These are phyloP conservation scores for Penicillium frequentans DNA, from an alignment of 2,329 filamentous ascomycete species.

Conservation along the genomic window DNA sequence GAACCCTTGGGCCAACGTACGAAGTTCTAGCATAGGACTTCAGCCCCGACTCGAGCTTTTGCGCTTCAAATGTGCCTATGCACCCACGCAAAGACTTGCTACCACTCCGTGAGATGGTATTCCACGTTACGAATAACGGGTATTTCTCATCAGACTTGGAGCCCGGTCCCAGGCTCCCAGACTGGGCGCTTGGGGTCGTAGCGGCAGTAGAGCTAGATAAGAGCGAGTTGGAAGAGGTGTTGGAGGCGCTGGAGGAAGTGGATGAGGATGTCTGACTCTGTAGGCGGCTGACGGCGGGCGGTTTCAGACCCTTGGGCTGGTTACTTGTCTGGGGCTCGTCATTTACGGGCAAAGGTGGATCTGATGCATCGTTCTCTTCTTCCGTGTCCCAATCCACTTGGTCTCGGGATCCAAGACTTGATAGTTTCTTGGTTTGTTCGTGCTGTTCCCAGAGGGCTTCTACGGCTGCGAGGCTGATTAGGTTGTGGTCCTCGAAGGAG, in stretches of 20 bases:
- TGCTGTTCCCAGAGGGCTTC: slow-evolving; percentile 67
- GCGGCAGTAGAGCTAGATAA: slow-evolving; percentile 41
- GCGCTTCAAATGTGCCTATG: slow-evolving; percentile 88
- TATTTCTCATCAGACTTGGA: slow-evolving; percentile 48
- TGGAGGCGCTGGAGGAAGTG: slow-evolving; percentile 48
- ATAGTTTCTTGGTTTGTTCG: slow-evolving; percentile 42
- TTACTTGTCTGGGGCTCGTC: slow-evolving; percentile 25
- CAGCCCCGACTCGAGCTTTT: slow-evolving; percentile 71
- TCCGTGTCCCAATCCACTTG: slow-evolving; percentile 27
- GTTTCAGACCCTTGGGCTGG: slow-evolving; percentile 26
- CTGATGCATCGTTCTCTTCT: slow-evolving; percentile 27
- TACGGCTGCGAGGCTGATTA: slow-evolving; percentile 67
- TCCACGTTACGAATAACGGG: slow-evolving; percentile 95
- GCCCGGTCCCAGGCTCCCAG: slow-evolving; percentile 20
- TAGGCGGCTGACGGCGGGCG: slow-evolving; percentile 35
- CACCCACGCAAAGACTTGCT: slow-evolving; percentile 79
- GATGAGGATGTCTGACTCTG: slow-evolving; percentile 39
- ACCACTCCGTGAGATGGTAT: slow-evolving; percentile 64
- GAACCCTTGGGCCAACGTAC: slow-evolving; percentile 40
- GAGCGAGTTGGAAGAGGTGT: slow-evolving; percentile 48
- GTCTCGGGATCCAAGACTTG: slow-evolving; percentile 28
- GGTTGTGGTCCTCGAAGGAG: slow-evolving; percentile 67
- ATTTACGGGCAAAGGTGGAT: slow-evolving; percentile 14
- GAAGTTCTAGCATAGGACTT: slow-evolving; percentile 81
- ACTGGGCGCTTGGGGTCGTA: slow-evolving; percentile 49